Base-by-base conservation (phyloP, 1,284 basidiomycete species). In the Rhodotorula sp. region DNA sequence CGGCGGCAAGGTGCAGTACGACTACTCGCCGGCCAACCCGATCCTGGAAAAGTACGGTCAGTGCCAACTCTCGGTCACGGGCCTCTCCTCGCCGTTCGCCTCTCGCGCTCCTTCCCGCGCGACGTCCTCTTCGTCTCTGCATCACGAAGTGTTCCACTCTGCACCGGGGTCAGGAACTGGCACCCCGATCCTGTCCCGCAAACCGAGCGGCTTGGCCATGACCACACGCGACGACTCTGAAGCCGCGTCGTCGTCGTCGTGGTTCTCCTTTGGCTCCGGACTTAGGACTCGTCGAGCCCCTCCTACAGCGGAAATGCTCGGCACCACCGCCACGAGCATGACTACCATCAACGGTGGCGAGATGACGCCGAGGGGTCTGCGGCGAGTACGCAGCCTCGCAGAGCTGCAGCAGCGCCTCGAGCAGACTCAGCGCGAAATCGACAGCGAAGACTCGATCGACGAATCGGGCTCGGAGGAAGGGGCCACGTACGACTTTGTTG, bases 41-140 rank as follows among this genome's bases (percentile, higher is more conserved):
- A 70, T 78, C 31, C 68, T 78, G 23, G 68, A 69, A 5, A 75
- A 72, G 34, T 77, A 75, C 60, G 73, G 71, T 28, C 70, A 43
- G 49, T 59, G 38, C 28, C 68, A 28, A 23, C 59, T 34, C 34
- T 52, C 45, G 14, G 26, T 18, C 15, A 47, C 19, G 64, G 38
- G 48, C 38, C 12, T 66, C 68, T 18, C 31, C 8, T 38, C 69
- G 19, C 52, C 66, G 0, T 73, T 71, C 10, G 57, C 49, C 16
- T 76, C 75, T 16, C 66, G 66, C 3, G 28, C 57, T 1, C 64
- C 72, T 1, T 69, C 75, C 2, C 68, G 66, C 0, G 60, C 68
- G 34, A 62, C 62, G 3, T 77, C 76, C 1, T 68, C 71, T 0
- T 57, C 72, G 18, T 73, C 72, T 1, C 60, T 77, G n/a, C 50